A percentile compares a stretch with the other conserved stretches of the same genome.
phyloP scores from a whole-genome alignment of 345 rosid species.

The Syzygium oleosum region DNA sequence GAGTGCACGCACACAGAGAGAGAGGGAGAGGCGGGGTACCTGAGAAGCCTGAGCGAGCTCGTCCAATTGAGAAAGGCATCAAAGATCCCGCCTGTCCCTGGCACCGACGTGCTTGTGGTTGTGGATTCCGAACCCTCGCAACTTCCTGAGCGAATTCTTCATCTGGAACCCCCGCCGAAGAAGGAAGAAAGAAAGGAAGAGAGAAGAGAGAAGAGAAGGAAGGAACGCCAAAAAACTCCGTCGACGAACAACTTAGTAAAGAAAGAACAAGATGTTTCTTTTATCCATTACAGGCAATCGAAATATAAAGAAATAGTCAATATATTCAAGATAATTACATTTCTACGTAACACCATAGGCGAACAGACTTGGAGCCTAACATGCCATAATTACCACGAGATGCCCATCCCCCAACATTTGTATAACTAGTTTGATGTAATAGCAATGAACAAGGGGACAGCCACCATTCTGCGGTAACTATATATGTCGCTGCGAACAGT shows the following conservation, averaged over 20 bases:
- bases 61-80: slow-evolving; percentile 34
- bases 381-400: neutral
- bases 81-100: slow-evolving; percentile 36
- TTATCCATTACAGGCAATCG: neutral
- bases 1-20: neutral
- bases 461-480: neutral
- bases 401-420: neutral
- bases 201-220: too few species aligned
- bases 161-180: neutral
- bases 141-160: slow-evolving; percentile 53
- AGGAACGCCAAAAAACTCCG: too few species aligned
- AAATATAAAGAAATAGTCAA: neutral
- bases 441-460: neutral
- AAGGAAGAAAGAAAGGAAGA: too few species aligned
- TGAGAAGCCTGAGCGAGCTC: slow-evolving; percentile 73
- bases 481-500: neutral
- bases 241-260: neutral
- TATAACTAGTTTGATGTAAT: neutral
- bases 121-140: slow-evolving; percentile 51
- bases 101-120: slow-evolving; percentile 31
- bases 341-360: neutral
- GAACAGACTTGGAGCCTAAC: neutral
- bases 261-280: neutral
- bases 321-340: neutral
- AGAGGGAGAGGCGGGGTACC: slow-evolving; percentile 21